Conservation (phyloP, 108 stramenopile genomes). For the Cyclotella kingstonii region DNA sequence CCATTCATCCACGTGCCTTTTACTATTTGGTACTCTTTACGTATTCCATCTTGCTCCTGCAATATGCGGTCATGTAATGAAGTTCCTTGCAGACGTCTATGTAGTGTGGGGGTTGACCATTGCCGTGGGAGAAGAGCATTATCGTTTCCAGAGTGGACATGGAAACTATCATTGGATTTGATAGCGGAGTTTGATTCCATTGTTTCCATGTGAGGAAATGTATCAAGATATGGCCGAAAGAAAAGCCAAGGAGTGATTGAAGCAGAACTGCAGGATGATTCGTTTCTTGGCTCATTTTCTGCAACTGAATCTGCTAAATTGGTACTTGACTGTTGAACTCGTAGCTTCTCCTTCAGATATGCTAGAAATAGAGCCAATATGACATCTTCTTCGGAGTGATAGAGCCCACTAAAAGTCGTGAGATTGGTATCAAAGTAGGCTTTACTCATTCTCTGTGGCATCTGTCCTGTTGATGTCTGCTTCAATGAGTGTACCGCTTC, state of each 20-base stretch:
- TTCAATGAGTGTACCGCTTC: slow-evolving; percentile 17
- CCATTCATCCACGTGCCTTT: slow-evolving; percentile 19
- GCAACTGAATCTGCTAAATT: not conserved
- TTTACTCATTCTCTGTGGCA: not conserved
- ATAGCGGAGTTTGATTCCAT: not conserved
- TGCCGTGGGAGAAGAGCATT: slow-evolving; percentile 50
- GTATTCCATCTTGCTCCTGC: slow-evolving; percentile 31
- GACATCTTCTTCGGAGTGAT: slow-evolving; percentile 45
- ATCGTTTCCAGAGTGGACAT: not conserved
- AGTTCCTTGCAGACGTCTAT: slow-evolving; percentile 50
- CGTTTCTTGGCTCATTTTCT: not conserved
- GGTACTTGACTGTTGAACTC: slow-evolving; percentile 2
- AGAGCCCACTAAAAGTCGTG: slow-evolving; percentile 5
- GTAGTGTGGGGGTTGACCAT: slow-evolving; percentile 46
- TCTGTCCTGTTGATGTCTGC: not conserved
- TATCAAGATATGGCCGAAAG: slow-evolving; percentile 40
- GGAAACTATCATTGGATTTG: not conserved
- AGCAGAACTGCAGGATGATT: not conserved
- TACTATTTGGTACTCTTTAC: slow-evolving; percentile 46
- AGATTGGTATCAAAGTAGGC: not conserved
- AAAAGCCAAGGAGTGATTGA: slow-evolving; percentile 3
- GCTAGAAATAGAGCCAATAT: slow-evolving; percentile 47
- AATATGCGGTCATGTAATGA: slow-evolving; percentile 45
- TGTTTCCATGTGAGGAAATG: slow-evolving; percentile 7
- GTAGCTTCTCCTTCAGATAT: slow-evolving; percentile 3